Conservation (phyloP, 1,284 basidiomycete species). For the Cryptococcus sp. region DNA sequence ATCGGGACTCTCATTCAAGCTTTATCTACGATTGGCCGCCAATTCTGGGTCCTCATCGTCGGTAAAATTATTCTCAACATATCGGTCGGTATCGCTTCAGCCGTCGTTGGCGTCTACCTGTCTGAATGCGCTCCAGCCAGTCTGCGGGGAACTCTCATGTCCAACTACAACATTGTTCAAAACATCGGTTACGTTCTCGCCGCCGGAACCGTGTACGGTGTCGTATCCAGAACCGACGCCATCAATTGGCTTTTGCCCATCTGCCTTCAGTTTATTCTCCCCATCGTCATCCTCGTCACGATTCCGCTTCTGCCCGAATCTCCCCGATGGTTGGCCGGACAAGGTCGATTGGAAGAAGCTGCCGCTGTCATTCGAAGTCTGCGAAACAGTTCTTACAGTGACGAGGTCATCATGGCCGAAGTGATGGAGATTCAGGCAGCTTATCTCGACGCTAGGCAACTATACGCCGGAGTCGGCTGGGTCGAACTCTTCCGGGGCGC, state of each 20-base stretch:
- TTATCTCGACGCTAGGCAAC: neutral
- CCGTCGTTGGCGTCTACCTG: slow-evolving; percentile 17
- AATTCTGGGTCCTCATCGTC: slow-evolving; percentile 13
- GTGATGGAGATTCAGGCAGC: slow-evolving; percentile 2
- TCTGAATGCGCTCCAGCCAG: slow-evolving; percentile 17
- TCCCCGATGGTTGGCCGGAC: slow-evolving; percentile 5
- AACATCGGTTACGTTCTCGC: slow-evolving; percentile 11
- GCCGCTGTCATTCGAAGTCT: neutral
- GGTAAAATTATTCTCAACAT: slow-evolving; percentile 24
- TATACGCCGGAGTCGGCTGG: neutral
- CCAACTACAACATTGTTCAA: slow-evolving; percentile 17
- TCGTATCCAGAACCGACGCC: slow-evolving; percentile 2
- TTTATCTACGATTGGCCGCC: slow-evolving; percentile 9
- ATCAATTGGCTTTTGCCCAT: slow-evolving; percentile 15
- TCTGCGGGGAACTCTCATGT: slow-evolving; percentile 16
- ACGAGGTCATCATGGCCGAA: neutral
- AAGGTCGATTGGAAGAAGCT: slow-evolving; percentile 5
- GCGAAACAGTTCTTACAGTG: neutral
- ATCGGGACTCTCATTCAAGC: slow-evolving; percentile 14
- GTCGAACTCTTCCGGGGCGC: slow-evolving; percentile 1
- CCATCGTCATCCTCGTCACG: slow-evolving; percentile 4
- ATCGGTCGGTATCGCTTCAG: slow-evolving; percentile 18
- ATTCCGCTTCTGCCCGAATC: slow-evolving; percentile 7
- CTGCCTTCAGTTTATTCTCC: slow-evolving; percentile 16
- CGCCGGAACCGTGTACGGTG: slow-evolving; percentile 10